Evolutionary conservation across 495 filamentous ascomycete genomes (phyloP).

Genomic region (Hypoxylon lienhwacheense): DNA sequence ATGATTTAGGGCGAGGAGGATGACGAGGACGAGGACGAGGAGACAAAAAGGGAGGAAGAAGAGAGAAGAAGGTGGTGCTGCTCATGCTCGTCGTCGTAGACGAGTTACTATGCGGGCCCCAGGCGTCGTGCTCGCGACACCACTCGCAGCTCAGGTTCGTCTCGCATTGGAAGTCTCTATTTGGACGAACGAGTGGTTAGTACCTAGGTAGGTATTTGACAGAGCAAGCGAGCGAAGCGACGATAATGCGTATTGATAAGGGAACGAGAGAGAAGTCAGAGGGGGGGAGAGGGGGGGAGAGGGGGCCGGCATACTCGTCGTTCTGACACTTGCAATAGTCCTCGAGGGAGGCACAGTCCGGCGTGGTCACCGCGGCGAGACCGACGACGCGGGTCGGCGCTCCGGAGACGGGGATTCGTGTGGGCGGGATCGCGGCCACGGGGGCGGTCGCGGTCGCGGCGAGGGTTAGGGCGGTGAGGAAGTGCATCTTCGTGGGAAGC

Average conservation of each 20-base stretch:
- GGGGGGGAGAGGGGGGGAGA: neutral
- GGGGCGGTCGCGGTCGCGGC: conserved; percentile 21
- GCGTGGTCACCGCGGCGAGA: conserved; percentile 4
- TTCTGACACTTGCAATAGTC: conserved; percentile 34
- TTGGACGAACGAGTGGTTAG: neutral
- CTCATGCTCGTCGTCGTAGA: neutral
- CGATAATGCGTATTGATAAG: neutral
- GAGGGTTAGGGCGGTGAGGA: conserved; percentile 24
- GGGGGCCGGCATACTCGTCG: conserved; percentile 21
- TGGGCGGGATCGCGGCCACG: conserved; percentile 1
- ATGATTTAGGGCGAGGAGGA: no score
- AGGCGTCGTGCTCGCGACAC: conserved; percentile 29
- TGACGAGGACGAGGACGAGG: no score
- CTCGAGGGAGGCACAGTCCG: conserved; percentile 31
- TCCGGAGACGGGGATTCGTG: neutral
- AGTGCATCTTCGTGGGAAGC: conserved; percentile 18
- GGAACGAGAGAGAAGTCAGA: neutral
- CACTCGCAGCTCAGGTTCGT: conserved; percentile 35
- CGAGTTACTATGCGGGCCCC: conserved; percentile 1
- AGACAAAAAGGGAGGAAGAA: no score
- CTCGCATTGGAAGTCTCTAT: conserved; percentile 35
- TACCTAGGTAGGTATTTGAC: neutral
- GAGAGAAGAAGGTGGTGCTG: neutral
- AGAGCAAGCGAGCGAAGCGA: neutral
- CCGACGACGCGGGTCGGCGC: neutral